These are phyloP conservation scores for Neoscytalidium dimidiatum DNA, from an alignment of 2,329 filamentous ascomycete genomes.

Conservation along the genomic window DNA sequence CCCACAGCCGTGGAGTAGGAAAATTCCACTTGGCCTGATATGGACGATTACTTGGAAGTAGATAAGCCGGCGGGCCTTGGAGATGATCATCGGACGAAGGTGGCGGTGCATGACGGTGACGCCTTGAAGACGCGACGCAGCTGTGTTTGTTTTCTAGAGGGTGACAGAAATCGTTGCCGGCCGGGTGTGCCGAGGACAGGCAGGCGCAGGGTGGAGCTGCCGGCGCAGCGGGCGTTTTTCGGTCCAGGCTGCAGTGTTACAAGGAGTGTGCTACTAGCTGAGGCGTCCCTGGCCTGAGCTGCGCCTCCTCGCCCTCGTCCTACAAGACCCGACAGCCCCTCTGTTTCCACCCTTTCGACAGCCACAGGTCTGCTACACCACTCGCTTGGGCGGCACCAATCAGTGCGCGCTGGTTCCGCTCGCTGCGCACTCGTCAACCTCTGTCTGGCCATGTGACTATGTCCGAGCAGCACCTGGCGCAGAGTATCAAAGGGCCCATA, in stretches of 20 bases:
- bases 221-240: neutral
- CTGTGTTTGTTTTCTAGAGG: too few relatives aligned
- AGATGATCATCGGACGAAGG: too few relatives aligned
- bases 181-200: too few relatives aligned
- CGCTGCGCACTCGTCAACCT: neutral
- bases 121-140: too few relatives aligned
- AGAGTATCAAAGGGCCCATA: neutral
- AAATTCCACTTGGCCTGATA: too few relatives aligned
- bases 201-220: too few relatives aligned
- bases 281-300: neutral
- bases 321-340: slow-evolving; percentile 1
- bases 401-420: neutral
- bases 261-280: too few relatives aligned
- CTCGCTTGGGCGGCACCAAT: neutral
- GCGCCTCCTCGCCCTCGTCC: slow-evolving; percentile 6
- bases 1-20: too few relatives aligned
- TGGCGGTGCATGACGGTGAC: too few relatives aligned
- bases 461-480: slow-evolving; percentile 6
- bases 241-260: neutral
- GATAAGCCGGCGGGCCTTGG: too few relatives aligned
- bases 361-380: neutral
- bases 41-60: too few relatives aligned
- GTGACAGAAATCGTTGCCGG: too few relatives aligned
- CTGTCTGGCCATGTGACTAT: slow-evolving; percentile 4
- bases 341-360: neutral